phyloP scores from a whole-genome alignment of 1,284 basidiomycete genomes.

The Cystobasidiaceae sp. region DNA sequence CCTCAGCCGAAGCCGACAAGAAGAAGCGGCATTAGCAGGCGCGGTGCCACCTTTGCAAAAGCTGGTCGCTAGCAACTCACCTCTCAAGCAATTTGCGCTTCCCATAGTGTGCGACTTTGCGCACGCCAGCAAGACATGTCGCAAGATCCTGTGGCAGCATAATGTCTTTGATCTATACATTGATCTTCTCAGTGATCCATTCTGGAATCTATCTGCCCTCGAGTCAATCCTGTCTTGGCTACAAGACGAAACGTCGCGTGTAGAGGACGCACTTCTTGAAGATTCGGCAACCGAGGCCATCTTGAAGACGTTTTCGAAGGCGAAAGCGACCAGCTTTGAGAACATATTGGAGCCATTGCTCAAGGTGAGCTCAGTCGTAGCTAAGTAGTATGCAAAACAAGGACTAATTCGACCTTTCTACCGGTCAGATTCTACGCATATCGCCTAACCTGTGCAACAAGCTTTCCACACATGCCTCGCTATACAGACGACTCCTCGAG shows the following conservation, averaged over 20 bases:
- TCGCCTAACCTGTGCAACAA: conserved; percentile 69
- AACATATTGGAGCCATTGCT: conserved; percentile 75
- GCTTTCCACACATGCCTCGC: conserved; percentile 67
- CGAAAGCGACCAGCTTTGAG: conserved; percentile 89
- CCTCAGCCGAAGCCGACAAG: conserved; percentile 87
- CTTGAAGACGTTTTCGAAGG: conserved; percentile 74
- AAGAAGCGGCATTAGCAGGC: conserved; percentile 92
- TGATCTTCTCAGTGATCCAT: conserved; percentile 78
- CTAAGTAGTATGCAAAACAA: not conserved
- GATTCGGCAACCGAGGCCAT: conserved; percentile 64
- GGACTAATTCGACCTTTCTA: not conserved
- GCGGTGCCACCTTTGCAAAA: conserved; percentile 85
- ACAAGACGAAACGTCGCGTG: conserved; percentile 86
- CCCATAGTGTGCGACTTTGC: conserved; percentile 94
- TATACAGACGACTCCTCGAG: conserved; percentile 82
- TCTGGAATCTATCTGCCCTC: conserved; percentile 90
- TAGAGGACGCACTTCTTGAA: conserved; percentile 81
- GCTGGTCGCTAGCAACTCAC: conserved; percentile 79
- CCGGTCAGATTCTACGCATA: conserved; percentile 65
- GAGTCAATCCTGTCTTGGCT: conserved; percentile 90
- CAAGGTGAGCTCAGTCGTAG: conserved; percentile 33
- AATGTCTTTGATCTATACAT: conserved; percentile 61
- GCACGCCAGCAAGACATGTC: conserved; percentile 83
- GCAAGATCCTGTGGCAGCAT: conserved; percentile 56
- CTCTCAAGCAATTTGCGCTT: conserved; percentile 90